These are phyloP conservation scores for Azolla pinnata DNA, from an alignment of 75 land plant genomes.

Conservation along the genomic window DNA sequence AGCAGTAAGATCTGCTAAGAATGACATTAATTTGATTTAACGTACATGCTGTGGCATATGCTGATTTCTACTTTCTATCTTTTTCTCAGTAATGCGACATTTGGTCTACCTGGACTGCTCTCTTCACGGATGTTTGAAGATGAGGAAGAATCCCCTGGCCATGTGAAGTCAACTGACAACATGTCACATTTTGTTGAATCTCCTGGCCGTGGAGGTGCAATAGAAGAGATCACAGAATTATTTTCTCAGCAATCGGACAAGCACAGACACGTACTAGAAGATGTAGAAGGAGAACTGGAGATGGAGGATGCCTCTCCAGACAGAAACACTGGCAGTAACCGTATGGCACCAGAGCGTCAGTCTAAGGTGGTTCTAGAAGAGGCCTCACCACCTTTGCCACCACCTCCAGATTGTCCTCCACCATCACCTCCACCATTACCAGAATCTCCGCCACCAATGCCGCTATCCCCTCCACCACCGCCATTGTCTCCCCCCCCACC, in stretches of 20 bases:
- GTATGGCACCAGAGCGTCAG: constrained; percentile 10
- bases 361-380: constrained; percentile 4
- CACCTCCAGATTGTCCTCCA: constrained; percentile 42
- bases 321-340: constrained; percentile 31
- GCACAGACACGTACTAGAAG: constrained; percentile 64
- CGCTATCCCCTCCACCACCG: constrained; percentile 24
- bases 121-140: constrained; percentile 58
- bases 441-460: constrained; percentile 27
- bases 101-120: constrained; percentile 64
- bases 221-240: constrained; percentile 20
- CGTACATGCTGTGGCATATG: not conserved
- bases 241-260: constrained; percentile 37
- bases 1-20: too few species aligned
- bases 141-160: constrained; percentile 37
- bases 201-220: too few species aligned
- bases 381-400: constrained; percentile 38
- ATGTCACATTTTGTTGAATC: constrained; percentile 3
- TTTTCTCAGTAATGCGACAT: constrained; percentile 73
- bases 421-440: constrained; percentile 42
- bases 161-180: constrained; percentile 14
- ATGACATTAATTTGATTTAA: not conserved
- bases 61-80: constrained; percentile 3
- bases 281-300: constrained; percentile 93
- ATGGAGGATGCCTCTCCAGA: constrained; percentile 92
- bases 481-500: constrained; percentile 24